Base-by-base conservation (phyloP, 73 alveolate genomes). In the Breviolum minutum region DNA sequence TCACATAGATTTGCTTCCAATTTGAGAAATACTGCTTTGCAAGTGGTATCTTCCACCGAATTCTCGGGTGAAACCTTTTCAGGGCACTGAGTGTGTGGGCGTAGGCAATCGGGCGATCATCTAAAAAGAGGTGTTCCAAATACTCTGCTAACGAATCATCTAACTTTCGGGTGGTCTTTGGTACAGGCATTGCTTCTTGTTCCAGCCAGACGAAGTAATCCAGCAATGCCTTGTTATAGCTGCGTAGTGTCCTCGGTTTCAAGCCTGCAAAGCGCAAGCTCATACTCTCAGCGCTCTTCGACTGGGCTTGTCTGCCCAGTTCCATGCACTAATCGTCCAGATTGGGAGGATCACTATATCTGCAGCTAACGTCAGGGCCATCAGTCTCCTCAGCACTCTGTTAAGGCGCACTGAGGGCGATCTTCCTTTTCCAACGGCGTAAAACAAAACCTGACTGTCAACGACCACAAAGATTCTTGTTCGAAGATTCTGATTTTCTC, bases 241-340 rank as follows among this genome's bases (percentile, higher is more conserved):
- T 14, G 63, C 92, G 60, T 8, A 8, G 19, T 81, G 74, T 60
- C 11, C 26, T 5, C 22, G 74, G 71, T 61, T 54, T 76, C 9
- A 83, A 30, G 22, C 92, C 92, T 0, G 92, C 92, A 83, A 54
- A 60, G 1, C 60, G 92, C 2, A 83, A 24, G 0, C 26, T 12
- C 85, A 76, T 76, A n/a, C 2, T 24, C 54, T 40, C 3, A 40
- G n/a, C n/a, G n/a, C 74, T 24, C 27, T 10, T 22, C 89, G 89
- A 19, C 61, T 6, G 48, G 92, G 92, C 60, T 26, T 60, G 92
- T 48, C 92, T 7, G 92, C 71, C 63, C 63, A 83, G 92, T 83
- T 83, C 92, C 92, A 83, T 19, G 71, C 76, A 20, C 70, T 40
- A 19, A 80, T 32, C 32, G 89, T 80, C 89, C 89, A 80, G 22